Evolutionary conservation across 352 stramenopile genomes (phyloP), one percentile per base, ranked within the genome.

Genomic region (Phytophthora melonis): DNA sequence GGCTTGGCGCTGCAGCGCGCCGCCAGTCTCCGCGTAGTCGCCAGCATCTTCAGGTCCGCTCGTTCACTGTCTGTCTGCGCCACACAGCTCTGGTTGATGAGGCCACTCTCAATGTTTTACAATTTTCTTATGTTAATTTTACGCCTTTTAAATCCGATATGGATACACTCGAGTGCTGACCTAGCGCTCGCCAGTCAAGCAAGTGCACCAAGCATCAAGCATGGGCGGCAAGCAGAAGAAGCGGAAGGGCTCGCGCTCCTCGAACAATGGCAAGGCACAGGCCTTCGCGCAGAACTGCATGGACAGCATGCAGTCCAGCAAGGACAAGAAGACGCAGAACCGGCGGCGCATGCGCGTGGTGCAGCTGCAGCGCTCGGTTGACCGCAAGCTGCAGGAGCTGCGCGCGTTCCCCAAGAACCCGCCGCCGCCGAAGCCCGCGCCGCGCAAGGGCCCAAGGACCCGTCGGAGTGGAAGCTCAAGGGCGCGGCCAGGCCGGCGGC

Each of bases 401-500:
- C 78, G 75, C 27, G 80, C 76, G 13, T 94, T 91, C 65, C 86
- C 87, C 8, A 84, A 80, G 63, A 43, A 86, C 59, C 64, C 87
- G 11, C 43, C 61, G 13, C 45, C 79, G 36, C 69, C 77, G 3
- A 89, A 86, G 61, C 55, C 82, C 9, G 18, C 78, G 14, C 73
- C 80, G 18, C 74, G 75, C 21, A 94, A 87, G 90, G 90, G 9
- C 90, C 88, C 1, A 83, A 81, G 41, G 74, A 72, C 5, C 79
- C 71, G 8, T 81, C 88, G 0, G 81, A 95, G 67, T 96, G 88
- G 88, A 94, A 94, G 54, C 79, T 96, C 13, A 94, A 90, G 39
- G 90, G 90, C 3, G 87, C 89, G 3, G 90, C 90, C 3, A 70
- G 90, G 36, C 88, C 88, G 1, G 87, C 87, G 0, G 88, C 87